Percentiles rank a stretch among this genome's conserved stretches.
phyloP scores from a whole-genome alignment of 2,329 filamentous ascomycete species.

The Diaporthe humulicola region DNA sequence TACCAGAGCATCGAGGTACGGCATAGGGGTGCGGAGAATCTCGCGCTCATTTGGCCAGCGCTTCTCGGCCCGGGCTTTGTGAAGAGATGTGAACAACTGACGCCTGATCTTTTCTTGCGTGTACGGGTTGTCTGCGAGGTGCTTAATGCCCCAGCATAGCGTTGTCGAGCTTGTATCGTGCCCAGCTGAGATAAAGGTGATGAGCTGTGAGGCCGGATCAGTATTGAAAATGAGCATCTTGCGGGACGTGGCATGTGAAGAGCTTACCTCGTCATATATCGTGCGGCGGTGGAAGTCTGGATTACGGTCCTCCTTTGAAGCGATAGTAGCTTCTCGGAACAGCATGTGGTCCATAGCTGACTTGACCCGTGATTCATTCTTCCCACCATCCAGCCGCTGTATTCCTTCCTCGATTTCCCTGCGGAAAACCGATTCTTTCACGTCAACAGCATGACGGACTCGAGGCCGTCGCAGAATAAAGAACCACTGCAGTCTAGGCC shows the following conservation, averaged over 20 bases:
- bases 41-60: constrained; percentile 45
- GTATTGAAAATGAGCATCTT: not conserved
- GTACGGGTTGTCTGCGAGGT: constrained; percentile 43
- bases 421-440: constrained; percentile 42
- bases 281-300: constrained; percentile 48
- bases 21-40: constrained; percentile 42
- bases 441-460: constrained; percentile 26
- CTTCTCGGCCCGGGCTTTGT: constrained; percentile 27
- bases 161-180: constrained; percentile 44
- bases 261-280: constrained; percentile 49
- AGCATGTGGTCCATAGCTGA: constrained; percentile 51
- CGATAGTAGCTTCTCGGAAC: constrained; percentile 48
- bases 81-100: not conserved
- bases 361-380: constrained; percentile 31
- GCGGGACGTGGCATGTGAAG: not conserved
- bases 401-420: constrained; percentile 44
- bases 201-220: not conserved
- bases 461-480: constrained; percentile 6
- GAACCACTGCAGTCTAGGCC: not conserved
- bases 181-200: constrained; percentile 19
- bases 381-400: constrained; percentile 40
- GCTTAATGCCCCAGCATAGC: constrained; percentile 46
- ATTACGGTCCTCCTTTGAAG: constrained; percentile 47
- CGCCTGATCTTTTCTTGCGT: constrained; percentile 42
- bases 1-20: constrained; percentile 50